Conservation (phyloP, 805 yeast species). For the Ogataea chonburiensis region DNA sequence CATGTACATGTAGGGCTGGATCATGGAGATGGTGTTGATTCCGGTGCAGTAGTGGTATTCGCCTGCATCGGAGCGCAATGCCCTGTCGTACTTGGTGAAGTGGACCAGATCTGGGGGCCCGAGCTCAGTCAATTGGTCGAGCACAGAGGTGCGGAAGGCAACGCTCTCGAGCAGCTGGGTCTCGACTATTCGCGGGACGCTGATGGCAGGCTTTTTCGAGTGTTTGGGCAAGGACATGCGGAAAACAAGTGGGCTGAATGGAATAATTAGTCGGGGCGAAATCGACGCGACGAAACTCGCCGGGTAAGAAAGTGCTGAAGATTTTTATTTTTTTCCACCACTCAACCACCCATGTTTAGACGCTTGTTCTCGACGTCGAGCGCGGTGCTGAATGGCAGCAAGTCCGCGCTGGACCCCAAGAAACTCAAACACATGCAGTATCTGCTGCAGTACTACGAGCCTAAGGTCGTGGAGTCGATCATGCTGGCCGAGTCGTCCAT, state of each 20-base stretch:
- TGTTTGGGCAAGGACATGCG: conserved; percentile 6
- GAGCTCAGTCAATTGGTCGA: conserved; percentile 48
- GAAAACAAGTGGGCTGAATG: neutral
- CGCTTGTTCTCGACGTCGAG: conserved; percentile 18
- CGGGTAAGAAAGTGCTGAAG: conserved; percentile 6
- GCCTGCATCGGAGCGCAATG: conserved; percentile 47
- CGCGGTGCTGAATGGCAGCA: conserved; percentile 4
- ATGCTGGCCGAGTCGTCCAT: conserved; percentile 75
- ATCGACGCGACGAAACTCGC: conserved; percentile 14
- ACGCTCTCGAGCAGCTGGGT: conserved; percentile 51
- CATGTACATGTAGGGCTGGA: conserved; percentile 55
- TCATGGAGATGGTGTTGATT: conserved; percentile 49
- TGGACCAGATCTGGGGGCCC: conserved; percentile 78
- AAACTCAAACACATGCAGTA: conserved; percentile 47
- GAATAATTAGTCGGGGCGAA: conserved; percentile 10
- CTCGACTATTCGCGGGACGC: conserved; percentile 42
- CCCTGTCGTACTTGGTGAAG: conserved; percentile 42
- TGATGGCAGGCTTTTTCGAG: conserved; percentile 21
- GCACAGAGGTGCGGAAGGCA: conserved; percentile 43
- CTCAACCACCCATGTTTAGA: conserved; percentile 7
- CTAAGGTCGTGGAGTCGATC: conserved; percentile 77
- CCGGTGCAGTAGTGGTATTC: conserved; percentile 56
- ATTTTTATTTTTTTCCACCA: conserved; percentile 5
- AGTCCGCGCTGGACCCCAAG: conserved; percentile 22
- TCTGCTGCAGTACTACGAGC: conserved; percentile 75